Percentiles rank a stretch among this genome's conserved stretches.
phyloP scores from a whole-genome alignment of 2,329 filamentous ascomycete species.

The Sphaceloma murrayae region DNA sequence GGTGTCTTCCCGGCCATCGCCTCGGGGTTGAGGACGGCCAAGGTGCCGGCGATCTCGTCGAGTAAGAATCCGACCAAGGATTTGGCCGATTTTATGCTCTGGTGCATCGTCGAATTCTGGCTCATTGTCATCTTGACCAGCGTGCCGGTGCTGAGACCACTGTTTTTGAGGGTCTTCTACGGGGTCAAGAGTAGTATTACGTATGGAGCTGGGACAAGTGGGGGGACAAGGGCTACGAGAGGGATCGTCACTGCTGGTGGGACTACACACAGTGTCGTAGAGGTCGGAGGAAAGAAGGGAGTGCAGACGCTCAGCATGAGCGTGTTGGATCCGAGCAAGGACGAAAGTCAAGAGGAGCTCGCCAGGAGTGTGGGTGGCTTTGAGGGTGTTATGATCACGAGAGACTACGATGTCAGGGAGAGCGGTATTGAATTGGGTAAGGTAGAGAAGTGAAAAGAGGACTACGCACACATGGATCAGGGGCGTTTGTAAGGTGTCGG shows the following conservation, averaged over 20 bases:
- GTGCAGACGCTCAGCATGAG: slow-evolving; percentile 11
- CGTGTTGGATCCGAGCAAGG: slow-evolving; percentile 11
- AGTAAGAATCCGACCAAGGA: slow-evolving; percentile 7
- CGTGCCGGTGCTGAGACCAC: slow-evolving; percentile 12
- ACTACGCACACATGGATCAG: background rate
- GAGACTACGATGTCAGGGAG: slow-evolving; percentile 13
- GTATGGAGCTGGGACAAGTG: slow-evolving; percentile 1
- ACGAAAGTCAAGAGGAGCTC: slow-evolving; percentile 9
- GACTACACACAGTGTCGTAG: background rate
- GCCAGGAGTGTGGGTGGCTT: slow-evolving; percentile 1
- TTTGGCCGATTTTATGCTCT: slow-evolving; percentile 14
- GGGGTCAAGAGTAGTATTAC: slow-evolving; percentile 8
- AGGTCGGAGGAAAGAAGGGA: slow-evolving; percentile 6
- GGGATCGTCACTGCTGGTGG: background rate
- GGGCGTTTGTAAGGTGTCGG: too few relatives aligned
- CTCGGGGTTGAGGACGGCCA: background rate
- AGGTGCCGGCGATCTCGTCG: slow-evolving; percentile 6
- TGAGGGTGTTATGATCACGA: slow-evolving; percentile 5
- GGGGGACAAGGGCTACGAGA: background rate
- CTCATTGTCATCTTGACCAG: slow-evolving; percentile 14
- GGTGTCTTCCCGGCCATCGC: slow-evolving; percentile 10
- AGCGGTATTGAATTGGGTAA: slow-evolving; percentile 1
- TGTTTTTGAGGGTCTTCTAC: slow-evolving; percentile 14
- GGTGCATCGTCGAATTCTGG: slow-evolving; percentile 14
- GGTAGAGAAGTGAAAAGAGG: slow-evolving; percentile 1